phyloP scores from a whole-genome alignment of 192 early-diverging fungal genomes.

The Coemansia sp. region DNA sequence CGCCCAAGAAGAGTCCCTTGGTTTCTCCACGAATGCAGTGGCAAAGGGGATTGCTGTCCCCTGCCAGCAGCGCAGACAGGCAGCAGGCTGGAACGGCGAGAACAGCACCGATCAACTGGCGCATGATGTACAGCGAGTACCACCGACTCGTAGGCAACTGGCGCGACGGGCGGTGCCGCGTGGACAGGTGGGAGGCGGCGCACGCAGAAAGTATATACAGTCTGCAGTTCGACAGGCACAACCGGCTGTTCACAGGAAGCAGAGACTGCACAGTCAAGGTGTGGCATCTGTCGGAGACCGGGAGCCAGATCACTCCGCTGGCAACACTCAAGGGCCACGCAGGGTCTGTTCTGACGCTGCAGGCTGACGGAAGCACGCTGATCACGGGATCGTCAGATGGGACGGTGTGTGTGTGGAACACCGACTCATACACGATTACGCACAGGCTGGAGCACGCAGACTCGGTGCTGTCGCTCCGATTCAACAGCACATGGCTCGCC shows the following conservation, averaged over 20 bases:
- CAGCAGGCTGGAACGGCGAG: background rate
- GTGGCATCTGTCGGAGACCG: constrained; percentile 68
- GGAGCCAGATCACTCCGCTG: constrained; percentile 43
- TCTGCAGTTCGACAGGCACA: constrained; percentile 70
- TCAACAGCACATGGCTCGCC: constrained; percentile 69
- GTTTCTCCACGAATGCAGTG: constrained; percentile 2
- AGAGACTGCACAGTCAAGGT: constrained; percentile 71
- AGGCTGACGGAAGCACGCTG: constrained; percentile 67
- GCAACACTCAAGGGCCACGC: constrained; percentile 68
- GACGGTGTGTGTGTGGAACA: constrained; percentile 69
- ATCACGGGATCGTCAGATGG: constrained; percentile 72
- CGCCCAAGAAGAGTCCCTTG: background rate
- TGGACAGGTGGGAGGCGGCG: constrained; percentile 62
- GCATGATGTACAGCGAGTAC: constrained; percentile 67
- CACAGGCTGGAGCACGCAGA: constrained; percentile 61
- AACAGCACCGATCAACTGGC: constrained; percentile 65
- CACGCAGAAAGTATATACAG: constrained; percentile 88
- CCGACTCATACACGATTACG: constrained; percentile 56
- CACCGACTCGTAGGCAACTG: constrained; percentile 69
- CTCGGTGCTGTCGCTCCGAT: constrained; percentile 75
- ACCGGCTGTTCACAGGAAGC: constrained; percentile 67
- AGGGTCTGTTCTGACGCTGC: constrained; percentile 84
- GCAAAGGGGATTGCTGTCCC: background rate
- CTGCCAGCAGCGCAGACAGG: background rate
- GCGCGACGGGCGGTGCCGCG: constrained; percentile 60